A percentile compares a stretch with the other conserved stretches of the same genome.
phyloP scores from a whole-genome alignment of 2,329 filamentous ascomycete genomes.

The Aphanocladium album region DNA sequence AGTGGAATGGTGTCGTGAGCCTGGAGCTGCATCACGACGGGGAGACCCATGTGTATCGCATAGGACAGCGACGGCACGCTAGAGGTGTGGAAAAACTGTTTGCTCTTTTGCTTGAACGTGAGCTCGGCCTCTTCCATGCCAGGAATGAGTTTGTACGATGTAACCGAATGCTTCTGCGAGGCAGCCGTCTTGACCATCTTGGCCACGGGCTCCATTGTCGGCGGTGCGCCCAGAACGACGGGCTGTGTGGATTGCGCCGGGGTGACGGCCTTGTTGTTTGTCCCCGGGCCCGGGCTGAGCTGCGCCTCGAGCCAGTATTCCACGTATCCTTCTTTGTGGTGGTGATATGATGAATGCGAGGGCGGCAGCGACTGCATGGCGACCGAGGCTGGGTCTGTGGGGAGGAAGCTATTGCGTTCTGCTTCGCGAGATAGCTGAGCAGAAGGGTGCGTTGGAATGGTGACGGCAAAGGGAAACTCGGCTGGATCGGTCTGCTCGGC shows the following conservation, averaged over 20 bases:
- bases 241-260: neutral
- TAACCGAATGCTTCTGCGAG: neutral
- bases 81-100: conserved; percentile 7
- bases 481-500: neutral
- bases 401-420: neutral
- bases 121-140: neutral
- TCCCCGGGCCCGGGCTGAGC: neutral
- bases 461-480: neutral
- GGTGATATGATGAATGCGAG: neutral
- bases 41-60: neutral
- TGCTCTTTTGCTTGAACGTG: conserved; percentile 4
- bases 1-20: neutral
- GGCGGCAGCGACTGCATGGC: neutral
- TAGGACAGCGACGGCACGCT: neutral
- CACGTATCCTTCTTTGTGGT: neutral
- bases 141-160: neutral
- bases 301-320: conserved; percentile 9
- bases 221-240: neutral
- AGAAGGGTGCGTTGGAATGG: neutral
- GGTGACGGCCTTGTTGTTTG: neutral
- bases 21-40: neutral
- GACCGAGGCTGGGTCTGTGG: neutral
- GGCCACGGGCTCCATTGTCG: neutral
- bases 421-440: neutral
- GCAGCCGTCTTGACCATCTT: neutral